Base-by-base conservation (phyloP, 179 eudicot genomes). In the Beta macrorhiza region DNA sequence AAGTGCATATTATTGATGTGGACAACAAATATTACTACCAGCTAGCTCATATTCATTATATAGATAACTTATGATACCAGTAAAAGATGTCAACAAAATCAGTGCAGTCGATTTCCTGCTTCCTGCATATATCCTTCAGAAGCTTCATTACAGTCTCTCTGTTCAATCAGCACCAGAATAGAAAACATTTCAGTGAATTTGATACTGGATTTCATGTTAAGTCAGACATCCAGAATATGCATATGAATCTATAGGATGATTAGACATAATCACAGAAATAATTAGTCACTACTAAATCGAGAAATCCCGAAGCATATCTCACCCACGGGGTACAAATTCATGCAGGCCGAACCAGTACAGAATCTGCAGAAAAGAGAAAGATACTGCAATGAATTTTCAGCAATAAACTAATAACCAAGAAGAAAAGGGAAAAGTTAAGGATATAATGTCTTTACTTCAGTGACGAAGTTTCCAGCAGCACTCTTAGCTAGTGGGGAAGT, bases 321-420 rank as follows among this genome's bases (percentile, higher is more conserved):
- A 90, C 92, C 89, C 89, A 55, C 87, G 86, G 22, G 89, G 91
- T 69, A 75, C 86, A 53, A 90, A 90, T 70, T 90, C 85, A 75
- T 83, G 84, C 8, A 90, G 78, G 55, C 92, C 91, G 15, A 87
- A 76, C 90, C 86, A 90, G 64, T 87, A 85, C 64, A 88, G 77
- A 67, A 85, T 84, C 92, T 90, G 91, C 73, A 1, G 16, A 19
- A 44, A 77, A 69, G 56, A 55, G 22, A 74, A 47, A 29, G 57
- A 12, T 32, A 37, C 17, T 61, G 15, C 62, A 85, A 9, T 42
- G 22, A n/a, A 37, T 14, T 47, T 64, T 67, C 51, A 8, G 37
- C 13, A 65, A 52, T 37, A 12, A 45, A 6, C 9, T 49, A 49
- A 49, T 49, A 49, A 49, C 53, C 53, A 9, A 49, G 17, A 61